phyloP scores from a whole-genome alignment of 169 alveolate genomes.

The Cryptosporidium sp. region DNA sequence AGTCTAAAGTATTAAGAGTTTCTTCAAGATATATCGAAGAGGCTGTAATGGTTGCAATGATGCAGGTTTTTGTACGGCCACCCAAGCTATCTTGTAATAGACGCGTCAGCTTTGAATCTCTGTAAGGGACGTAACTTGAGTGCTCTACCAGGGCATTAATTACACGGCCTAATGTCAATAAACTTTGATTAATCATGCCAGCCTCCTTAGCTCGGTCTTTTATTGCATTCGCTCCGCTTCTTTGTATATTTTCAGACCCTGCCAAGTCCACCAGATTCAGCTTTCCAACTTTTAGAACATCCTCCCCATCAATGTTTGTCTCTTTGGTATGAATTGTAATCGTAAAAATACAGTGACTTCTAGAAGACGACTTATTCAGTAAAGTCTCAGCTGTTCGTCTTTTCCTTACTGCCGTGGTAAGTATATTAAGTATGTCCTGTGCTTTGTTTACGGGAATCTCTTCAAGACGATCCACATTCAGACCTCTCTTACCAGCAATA shows the following conservation, averaged over 20 bases:
- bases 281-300: conserved; percentile 88
- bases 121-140: conserved; percentile 93
- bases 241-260: conserved; percentile 92
- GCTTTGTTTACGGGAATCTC: conserved; percentile 87
- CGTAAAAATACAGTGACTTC: conserved; percentile 92
- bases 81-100: conserved; percentile 93
- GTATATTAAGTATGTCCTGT: conserved; percentile 87
- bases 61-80: conserved; percentile 95
- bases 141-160: conserved; percentile 90
- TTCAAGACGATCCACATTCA: conserved; percentile 84
- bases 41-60: conserved; percentile 93
- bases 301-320: conserved; percentile 86
- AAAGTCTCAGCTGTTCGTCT: conserved; percentile 90
- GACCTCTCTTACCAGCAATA: conserved; percentile 81
- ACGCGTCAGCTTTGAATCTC: conserved; percentile 96
- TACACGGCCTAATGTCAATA: conserved; percentile 91
- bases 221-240: conserved; percentile 89
- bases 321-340: conserved; percentile 88
- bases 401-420: conserved; percentile 86
- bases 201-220: conserved; percentile 92
- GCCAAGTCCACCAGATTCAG: conserved; percentile 95
- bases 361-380: conserved; percentile 88
- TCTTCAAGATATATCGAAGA: conserved; percentile 92
- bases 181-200: conserved; percentile 90
- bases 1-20: conserved; percentile 90